Conservation (phyloP, 2,329 filamentous ascomycete species). For the Trichoderma pleuroti region DNA sequence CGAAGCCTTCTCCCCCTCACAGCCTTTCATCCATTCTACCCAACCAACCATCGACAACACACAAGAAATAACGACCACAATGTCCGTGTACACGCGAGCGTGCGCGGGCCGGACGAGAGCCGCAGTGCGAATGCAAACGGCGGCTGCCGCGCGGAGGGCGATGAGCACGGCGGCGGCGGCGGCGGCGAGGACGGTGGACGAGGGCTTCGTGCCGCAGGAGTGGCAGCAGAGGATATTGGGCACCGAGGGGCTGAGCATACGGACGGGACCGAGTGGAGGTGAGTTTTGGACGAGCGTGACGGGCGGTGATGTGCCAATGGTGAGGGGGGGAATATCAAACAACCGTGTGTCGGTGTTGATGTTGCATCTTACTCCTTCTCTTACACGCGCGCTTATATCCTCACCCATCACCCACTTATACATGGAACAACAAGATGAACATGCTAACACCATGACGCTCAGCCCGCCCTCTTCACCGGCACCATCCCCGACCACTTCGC, state of each 20-base stretch:
- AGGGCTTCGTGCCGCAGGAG: not conserved
- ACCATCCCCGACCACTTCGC: slow-evolving; percentile 73
- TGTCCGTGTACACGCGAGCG: not conserved
- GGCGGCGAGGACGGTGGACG: not conserved
- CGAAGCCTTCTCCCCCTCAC: not conserved
- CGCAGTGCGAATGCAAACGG: not conserved
- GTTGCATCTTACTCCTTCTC: not conserved
- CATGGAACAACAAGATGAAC: not conserved
- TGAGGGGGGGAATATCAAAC: not conserved
- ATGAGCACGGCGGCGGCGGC: slow-evolving; percentile 4
- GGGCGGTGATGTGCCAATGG: not conserved
- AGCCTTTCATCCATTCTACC: not conserved
- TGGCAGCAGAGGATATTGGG: slow-evolving; percentile 13
- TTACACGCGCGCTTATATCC: not conserved
- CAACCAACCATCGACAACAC: not conserved
- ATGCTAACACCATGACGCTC: too few relatives aligned
- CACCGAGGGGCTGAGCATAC: slow-evolving; percentile 27
- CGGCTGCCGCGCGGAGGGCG: not conserved
- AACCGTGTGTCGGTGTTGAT: not conserved
- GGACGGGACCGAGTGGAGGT: slow-evolving; percentile 32
- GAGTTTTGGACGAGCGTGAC: not conserved
- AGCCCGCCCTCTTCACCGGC: slow-evolving; percentile 64
- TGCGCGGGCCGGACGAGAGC: slow-evolving; percentile 1
- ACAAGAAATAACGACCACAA: too few relatives aligned
- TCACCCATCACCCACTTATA: not conserved